phyloP scores from a whole-genome alignment of 2,329 filamentous ascomycete species.

The Paracoccidioides lutzii region DNA sequence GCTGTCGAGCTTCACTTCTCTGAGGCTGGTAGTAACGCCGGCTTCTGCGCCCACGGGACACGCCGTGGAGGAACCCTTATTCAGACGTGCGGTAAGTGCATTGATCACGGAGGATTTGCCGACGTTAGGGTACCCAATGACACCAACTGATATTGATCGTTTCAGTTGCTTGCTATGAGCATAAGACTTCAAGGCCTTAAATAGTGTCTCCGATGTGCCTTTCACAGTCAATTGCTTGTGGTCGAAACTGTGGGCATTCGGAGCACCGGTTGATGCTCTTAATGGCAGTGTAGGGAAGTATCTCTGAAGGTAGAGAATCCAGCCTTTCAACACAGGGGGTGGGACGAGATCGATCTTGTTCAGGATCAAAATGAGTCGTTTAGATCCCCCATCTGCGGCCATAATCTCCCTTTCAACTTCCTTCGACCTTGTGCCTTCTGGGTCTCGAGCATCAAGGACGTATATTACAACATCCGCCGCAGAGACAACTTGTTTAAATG shows the following conservation, averaged over 20 bases:
- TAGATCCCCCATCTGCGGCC: conserved; percentile 70
- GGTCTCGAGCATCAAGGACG: conserved; percentile 83
- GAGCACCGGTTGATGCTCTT: conserved; percentile 65
- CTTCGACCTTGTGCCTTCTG: conserved; percentile 77
- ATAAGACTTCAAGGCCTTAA: conserved; percentile 82
- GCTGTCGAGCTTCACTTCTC: conserved; percentile 86
- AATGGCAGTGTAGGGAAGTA: conserved; percentile 88
- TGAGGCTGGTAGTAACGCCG: conserved; percentile 77
- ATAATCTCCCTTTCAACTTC: conserved; percentile 85
- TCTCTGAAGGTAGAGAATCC: conserved; percentile 71
- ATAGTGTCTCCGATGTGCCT: conserved; percentile 70
- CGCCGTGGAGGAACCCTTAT: conserved; percentile 48
- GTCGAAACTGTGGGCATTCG: conserved; percentile 83
- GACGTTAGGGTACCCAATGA: conserved; percentile 92
- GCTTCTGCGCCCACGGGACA: conserved; percentile 86
- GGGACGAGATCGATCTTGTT: conserved; percentile 95
- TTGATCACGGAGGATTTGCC: conserved; percentile 97
- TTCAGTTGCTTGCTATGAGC: conserved; percentile 73
- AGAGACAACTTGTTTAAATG: conserved; percentile 87
- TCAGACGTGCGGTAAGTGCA: conserved; percentile 66
- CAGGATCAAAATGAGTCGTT: conserved; percentile 77
- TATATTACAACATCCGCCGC: conserved; percentile 84
- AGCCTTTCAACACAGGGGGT: conserved; percentile 64
- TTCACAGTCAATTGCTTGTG: conserved; percentile 81
- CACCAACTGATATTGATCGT: conserved; percentile 77